phyloP scores from a whole-genome alignment of 148 eudicot genomes.

The Amaranthus palmeri region DNA sequence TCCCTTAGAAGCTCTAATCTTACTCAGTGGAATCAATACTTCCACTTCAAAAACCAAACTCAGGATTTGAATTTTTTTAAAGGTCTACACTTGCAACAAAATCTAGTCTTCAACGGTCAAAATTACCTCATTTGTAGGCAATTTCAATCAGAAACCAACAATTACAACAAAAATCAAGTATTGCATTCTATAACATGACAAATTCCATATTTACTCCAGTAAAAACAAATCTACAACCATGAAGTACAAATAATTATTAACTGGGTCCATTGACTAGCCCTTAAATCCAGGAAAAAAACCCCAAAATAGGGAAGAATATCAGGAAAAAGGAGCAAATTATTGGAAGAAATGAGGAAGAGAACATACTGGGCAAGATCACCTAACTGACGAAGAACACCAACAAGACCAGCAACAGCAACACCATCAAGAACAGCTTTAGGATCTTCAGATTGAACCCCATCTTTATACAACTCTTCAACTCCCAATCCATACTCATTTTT shows the following conservation, averaged over 20 bases:
- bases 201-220: not conserved
- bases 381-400: slow-evolving; percentile 91
- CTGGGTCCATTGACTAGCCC: not conserved
- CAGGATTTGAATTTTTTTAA: not conserved
- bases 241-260: not conserved
- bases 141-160: not conserved
- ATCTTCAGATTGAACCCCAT: slow-evolving; percentile 56
- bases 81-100: not conserved
- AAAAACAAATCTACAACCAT: not conserved
- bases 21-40: not conserved
- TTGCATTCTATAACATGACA: not conserved
- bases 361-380: slow-evolving; percentile 94
- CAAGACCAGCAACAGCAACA: slow-evolving; percentile 88
- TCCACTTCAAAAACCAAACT: not conserved
- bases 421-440: slow-evolving; percentile 84
- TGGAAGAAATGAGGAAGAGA: slow-evolving; percentile 1
- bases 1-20: not conserved
- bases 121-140: not conserved
- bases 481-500: slow-evolving; percentile 84
- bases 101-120: not conserved
- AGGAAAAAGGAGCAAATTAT: not conserved
- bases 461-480: slow-evolving; percentile 55
- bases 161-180: not conserved
- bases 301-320: not conserved
- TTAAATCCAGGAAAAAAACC: not conserved